A percentile compares a stretch with the other conserved stretches of the same genome.
Evolutionary conservation across 1,284 basidiomycete species (phyloP).

Genomic region (Ustilago nuda): DNA sequence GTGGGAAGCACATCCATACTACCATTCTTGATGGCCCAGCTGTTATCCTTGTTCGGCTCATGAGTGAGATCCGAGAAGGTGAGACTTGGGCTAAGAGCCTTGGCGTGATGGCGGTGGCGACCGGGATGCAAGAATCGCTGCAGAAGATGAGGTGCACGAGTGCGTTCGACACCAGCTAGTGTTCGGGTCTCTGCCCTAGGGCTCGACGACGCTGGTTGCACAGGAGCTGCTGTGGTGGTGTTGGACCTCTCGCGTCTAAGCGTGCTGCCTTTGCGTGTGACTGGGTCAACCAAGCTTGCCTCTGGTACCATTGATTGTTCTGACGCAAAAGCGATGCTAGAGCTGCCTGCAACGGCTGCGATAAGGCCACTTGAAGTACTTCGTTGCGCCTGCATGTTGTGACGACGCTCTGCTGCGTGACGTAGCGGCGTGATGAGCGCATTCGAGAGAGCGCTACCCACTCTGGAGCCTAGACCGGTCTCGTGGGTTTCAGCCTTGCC

Average conservation of each 20-base stretch:
- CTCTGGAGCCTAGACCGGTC: constrained; percentile 27
- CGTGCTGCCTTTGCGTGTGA: constrained; percentile 14
- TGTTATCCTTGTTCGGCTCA: constrained; percentile 1
- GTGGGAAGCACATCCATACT: constrained; percentile 23
- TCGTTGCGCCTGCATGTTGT: constrained; percentile 24
- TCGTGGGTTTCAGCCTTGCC: constrained; percentile 9
- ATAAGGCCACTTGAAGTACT: constrained; percentile 31
- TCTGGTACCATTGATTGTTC: constrained; percentile 21
- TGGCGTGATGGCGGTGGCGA: constrained; percentile 18
- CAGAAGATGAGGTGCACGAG: constrained; percentile 34
- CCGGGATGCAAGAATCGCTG: constrained; percentile 40
- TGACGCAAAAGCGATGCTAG: constrained; percentile 26
- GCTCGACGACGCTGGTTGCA: not conserved
- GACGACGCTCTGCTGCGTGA: constrained; percentile 45
- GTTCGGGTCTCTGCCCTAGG: constrained; percentile 19
- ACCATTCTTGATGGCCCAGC: constrained; percentile 14
- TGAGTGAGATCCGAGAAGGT: constrained; percentile 29
- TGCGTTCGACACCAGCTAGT: constrained; percentile 17
- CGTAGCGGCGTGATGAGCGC: constrained; percentile 36
- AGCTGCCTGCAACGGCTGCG: constrained; percentile 28
- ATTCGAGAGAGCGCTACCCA: constrained; percentile 45
- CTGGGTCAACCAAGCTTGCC: constrained; percentile 15
- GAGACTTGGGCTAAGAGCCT: constrained; percentile 40
- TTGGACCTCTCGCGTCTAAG: constrained; percentile 7
- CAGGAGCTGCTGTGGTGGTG: not conserved